A percentile compares a stretch with the other conserved stretches of the same genome.
These are phyloP conservation scores for Phialophora tarda DNA, from an alignment of 2,329 filamentous ascomycete genomes.

Conservation along the genomic window DNA sequence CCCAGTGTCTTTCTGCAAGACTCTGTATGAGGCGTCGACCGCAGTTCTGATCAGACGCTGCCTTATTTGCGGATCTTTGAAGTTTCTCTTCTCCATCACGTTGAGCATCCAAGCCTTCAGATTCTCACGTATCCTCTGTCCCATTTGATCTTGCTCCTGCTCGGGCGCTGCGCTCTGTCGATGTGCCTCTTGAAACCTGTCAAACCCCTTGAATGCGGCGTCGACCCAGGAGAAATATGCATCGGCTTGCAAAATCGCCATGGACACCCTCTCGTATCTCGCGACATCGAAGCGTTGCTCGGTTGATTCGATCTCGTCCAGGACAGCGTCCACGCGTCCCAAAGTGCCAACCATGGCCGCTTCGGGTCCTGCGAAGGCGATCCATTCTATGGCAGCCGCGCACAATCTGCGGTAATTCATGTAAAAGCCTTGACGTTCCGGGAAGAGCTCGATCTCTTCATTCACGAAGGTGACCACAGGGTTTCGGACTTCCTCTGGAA, in stretches of 20 bases:
- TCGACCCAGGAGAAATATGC: conserved; percentile 89
- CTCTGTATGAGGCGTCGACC: conserved; percentile 82
- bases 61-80: conserved; percentile 77
- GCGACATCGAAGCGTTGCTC: conserved; percentile 48
- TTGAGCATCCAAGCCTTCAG: conserved; percentile 51
- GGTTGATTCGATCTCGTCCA: conserved; percentile 59
- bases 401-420: conserved; percentile 95
- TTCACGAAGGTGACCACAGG: conserved; percentile 80
- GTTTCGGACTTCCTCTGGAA: conserved; percentile 82
- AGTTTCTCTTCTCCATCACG: conserved; percentile 48
- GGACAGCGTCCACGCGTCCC: conserved; percentile 72
- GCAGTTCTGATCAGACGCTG: conserved; percentile 81
- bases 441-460: conserved; percentile 93
- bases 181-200: conserved; percentile 71
- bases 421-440: conserved; percentile 91
- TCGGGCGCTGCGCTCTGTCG: conserved; percentile 54
- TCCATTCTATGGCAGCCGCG: conserved; percentile 81
- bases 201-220: conserved; percentile 84
- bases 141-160: conserved; percentile 52
- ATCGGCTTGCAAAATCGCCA: conserved; percentile 78
- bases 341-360: conserved; percentile 90
- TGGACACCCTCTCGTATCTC: conserved; percentile 42
- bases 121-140: conserved; percentile 47
- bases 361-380: conserved; percentile 79
- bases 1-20: conserved; percentile 73